These are phyloP conservation scores for Pestalotiopsis fici DNA, from an alignment of 2,329 filamentous ascomycete species.

Conservation along the genomic window DNA sequence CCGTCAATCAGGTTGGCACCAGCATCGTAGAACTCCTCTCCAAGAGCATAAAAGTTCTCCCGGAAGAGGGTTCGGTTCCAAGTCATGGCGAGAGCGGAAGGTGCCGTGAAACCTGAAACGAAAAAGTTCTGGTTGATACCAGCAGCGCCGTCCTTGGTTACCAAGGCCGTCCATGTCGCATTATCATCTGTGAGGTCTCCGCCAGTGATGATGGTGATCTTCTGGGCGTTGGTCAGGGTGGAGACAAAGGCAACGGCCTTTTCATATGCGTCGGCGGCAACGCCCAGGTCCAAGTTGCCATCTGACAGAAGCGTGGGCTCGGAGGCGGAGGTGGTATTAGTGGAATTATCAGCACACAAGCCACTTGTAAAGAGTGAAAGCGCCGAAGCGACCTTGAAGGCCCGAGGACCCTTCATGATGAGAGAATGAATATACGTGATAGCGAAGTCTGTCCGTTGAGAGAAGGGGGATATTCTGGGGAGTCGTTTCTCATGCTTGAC, in stretches of 20 bases:
- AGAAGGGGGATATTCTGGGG: background rate
- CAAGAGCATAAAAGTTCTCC: slow-evolving; percentile 16
- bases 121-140: slow-evolving; percentile 15
- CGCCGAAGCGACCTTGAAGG: background rate
- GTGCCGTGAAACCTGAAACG: slow-evolving; percentile 18
- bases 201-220: slow-evolving; percentile 4
- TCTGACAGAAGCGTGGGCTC: background rate
- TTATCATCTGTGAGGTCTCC: background rate
- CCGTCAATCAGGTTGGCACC: slow-evolving; percentile 16
- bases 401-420: background rate
- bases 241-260: slow-evolving; percentile 9
- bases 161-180: slow-evolving; percentile 1
- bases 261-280: slow-evolving; percentile 2
- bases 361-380: background rate
- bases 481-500: background rate
- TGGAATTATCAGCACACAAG: background rate
- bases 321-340: background rate
- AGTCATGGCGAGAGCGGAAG: slow-evolving; percentile 18
- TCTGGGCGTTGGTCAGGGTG: slow-evolving; percentile 5
- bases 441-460: background rate
- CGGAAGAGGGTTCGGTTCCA: slow-evolving; percentile 17
- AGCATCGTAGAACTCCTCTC: slow-evolving; percentile 15
- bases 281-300: slow-evolving; percentile 3
- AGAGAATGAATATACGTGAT: background rate
- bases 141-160: slow-evolving; percentile 16